phyloP scores from a whole-genome alignment of 306 rosid genomes.

The Alnus glutinosa region DNA sequence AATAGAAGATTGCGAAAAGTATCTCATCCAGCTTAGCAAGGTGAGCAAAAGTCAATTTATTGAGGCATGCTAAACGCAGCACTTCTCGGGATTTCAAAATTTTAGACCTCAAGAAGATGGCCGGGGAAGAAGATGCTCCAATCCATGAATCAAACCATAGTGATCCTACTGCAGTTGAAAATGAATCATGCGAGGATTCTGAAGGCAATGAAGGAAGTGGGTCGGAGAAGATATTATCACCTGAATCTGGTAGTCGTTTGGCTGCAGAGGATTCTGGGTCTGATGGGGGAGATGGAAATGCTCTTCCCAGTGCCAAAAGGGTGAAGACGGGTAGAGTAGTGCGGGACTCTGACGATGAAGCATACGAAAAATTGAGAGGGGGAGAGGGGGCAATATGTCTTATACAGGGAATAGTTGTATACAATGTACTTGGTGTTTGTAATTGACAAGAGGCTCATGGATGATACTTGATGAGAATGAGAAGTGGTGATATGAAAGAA shows the following conservation, averaged over 20 bases:
- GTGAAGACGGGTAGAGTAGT: slow-evolving; percentile 29
- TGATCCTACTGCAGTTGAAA: slow-evolving; percentile 22
- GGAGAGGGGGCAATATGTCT: not conserved
- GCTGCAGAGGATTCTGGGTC: slow-evolving; percentile 33
- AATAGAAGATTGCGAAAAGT: slow-evolving; percentile 48
- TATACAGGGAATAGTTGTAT: not conserved
- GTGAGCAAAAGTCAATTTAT: slow-evolving; percentile 39
- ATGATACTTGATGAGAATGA: not conserved
- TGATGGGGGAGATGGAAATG: slow-evolving; percentile 29
- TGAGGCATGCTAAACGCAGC: slow-evolving; percentile 48
- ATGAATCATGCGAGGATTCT: slow-evolving; percentile 22
- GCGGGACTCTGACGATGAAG: slow-evolving; percentile 41
- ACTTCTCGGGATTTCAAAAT: slow-evolving; percentile 44
- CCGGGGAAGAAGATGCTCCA: slow-evolving; percentile 25
- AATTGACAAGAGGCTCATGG: not conserved
- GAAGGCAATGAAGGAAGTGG: slow-evolving; percentile 25
- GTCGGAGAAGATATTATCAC: slow-evolving; percentile 30
- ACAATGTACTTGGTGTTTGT: not conserved
- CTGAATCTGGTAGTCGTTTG: slow-evolving; percentile 21
- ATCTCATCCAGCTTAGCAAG: slow-evolving; percentile 48
- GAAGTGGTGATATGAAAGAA: too few species aligned
- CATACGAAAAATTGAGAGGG: not conserved
- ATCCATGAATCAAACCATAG: not conserved
- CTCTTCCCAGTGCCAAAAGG: slow-evolving; percentile 34
- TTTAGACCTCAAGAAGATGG: slow-evolving; percentile 2